phyloP scores from a whole-genome alignment of 2,329 filamentous ascomycete species.

The Fusarium oligoseptatum region DNA sequence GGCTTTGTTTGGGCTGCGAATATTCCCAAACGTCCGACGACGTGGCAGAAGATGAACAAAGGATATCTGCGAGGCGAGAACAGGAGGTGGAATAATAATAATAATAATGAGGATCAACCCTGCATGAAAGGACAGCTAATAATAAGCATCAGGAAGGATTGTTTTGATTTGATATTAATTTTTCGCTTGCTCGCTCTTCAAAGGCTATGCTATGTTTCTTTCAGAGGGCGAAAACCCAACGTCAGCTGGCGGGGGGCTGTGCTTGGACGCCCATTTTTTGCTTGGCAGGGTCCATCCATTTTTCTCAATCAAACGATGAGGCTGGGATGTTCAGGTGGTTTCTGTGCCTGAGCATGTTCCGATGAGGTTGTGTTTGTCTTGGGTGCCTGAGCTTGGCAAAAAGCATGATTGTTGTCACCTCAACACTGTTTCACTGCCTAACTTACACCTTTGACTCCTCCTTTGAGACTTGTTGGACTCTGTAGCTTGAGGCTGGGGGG shows the following conservation, averaged over 20 bases:
- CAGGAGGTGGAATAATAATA: background rate
- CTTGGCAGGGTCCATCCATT: constrained; percentile 27
- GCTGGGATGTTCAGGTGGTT: background rate
- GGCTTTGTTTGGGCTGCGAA: constrained; percentile 11
- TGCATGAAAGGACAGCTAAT: constrained; percentile 9
- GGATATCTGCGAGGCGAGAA: background rate
- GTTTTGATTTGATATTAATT: background rate
- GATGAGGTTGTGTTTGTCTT: background rate
- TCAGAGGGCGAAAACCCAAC: constrained; percentile 42
- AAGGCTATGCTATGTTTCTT: background rate
- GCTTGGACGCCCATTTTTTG: constrained; percentile 27
- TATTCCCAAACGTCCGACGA: background rate
- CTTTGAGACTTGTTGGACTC: background rate
- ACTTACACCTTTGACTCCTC: background rate
- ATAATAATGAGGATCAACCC: constrained; percentile 20
- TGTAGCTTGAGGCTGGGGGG: background rate
- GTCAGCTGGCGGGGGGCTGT: constrained; percentile 46
- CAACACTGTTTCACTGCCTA: background rate
- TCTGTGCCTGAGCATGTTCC: constrained; percentile 7
- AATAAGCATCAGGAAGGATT: background rate
- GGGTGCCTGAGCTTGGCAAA: background rate
- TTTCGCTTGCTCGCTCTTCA: background rate
- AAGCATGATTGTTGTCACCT: background rate
- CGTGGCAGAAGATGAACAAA: constrained; percentile 5
- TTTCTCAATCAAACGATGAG: constrained; percentile 1